Conservation (phyloP, 331 rosid species). For the Pyracantha coccinea region DNA sequence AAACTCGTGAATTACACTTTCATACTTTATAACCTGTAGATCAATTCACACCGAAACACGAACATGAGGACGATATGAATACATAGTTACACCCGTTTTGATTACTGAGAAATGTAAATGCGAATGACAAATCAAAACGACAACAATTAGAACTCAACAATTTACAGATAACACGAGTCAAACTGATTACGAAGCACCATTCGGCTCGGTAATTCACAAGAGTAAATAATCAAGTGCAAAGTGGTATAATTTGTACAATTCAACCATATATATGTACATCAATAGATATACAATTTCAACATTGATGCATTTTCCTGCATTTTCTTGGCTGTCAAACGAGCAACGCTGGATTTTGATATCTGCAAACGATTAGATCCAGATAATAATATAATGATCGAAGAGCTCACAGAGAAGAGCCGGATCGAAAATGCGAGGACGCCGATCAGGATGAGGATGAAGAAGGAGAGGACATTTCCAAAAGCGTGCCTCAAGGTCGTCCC, state of each 20-base stretch:
- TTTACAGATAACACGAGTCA: not conserved
- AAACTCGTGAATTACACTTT: conserved; percentile 96
- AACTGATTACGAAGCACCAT: not conserved
- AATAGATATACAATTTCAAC: not conserved
- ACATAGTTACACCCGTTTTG: not conserved
- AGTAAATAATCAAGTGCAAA: not conserved
- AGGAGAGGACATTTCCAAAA: conserved; percentile 68
- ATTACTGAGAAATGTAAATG: not conserved
- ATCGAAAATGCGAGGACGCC: conserved; percentile 34
- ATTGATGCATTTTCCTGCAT: not conserved
- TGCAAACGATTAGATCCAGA: conserved; percentile 27
- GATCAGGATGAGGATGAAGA: conserved; percentile 84
- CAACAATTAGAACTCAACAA: not conserved
- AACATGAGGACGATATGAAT: not conserved
- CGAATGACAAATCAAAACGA: not conserved
- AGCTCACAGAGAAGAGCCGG: conserved; percentile 94
- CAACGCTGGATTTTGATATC: not conserved
- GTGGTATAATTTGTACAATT: not conserved
- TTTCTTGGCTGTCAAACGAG: conserved; percentile 4
- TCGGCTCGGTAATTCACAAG: not conserved
- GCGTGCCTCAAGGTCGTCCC: conserved; percentile 56
- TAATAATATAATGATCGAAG: conserved; percentile 15
- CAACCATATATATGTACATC: not conserved
- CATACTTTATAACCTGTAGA: conserved; percentile 92
- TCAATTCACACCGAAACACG: conserved; percentile 18